These are phyloP conservation scores for Ceratocystis colombiana DNA, from an alignment of 2,329 filamentous ascomycete species.

Conservation along the genomic window DNA sequence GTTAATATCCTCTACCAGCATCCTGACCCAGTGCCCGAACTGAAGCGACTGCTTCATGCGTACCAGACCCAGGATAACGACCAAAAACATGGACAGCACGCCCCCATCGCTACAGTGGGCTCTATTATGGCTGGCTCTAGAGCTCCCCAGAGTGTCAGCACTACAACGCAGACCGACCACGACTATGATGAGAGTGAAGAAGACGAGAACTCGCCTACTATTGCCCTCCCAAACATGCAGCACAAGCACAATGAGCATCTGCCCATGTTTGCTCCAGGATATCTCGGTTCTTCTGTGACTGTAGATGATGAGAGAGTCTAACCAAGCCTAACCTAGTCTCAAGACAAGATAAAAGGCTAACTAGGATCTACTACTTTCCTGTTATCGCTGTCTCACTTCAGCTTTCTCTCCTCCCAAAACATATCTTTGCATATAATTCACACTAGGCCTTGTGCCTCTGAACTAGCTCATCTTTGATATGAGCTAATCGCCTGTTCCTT, in stretches of 20 bases:
- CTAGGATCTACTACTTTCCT: neutral
- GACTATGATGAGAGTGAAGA: conserved; percentile 19
- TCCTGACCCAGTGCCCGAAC: conserved; percentile 66
- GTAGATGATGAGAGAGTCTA: conserved; percentile 39
- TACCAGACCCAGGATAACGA: conserved; percentile 38
- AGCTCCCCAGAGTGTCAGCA: conserved; percentile 34
- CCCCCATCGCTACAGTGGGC: conserved; percentile 13
- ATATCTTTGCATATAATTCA: conserved; percentile 24
- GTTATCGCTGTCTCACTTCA: neutral
- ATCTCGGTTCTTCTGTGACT: conserved; percentile 40
- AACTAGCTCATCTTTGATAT: conserved; percentile 13
- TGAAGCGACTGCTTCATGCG: conserved; percentile 56
- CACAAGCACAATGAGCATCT: conserved; percentile 10
- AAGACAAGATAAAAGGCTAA: neutral
- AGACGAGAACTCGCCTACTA: conserved; percentile 14
- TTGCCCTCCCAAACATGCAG: neutral
- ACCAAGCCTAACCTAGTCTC: neutral
- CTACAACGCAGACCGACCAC: conserved; percentile 31
- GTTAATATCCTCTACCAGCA: conserved; percentile 43
- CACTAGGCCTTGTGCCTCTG: neutral
- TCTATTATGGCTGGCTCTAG: conserved; percentile 28
- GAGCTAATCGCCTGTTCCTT: neutral
- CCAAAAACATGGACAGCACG: neutral
- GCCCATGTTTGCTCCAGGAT: conserved; percentile 39
- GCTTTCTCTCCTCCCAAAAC: conserved; percentile 8